Evolutionary conservation across 441 rosid genomes (phyloP).

Genomic region (Gossypium lobatum): DNA sequence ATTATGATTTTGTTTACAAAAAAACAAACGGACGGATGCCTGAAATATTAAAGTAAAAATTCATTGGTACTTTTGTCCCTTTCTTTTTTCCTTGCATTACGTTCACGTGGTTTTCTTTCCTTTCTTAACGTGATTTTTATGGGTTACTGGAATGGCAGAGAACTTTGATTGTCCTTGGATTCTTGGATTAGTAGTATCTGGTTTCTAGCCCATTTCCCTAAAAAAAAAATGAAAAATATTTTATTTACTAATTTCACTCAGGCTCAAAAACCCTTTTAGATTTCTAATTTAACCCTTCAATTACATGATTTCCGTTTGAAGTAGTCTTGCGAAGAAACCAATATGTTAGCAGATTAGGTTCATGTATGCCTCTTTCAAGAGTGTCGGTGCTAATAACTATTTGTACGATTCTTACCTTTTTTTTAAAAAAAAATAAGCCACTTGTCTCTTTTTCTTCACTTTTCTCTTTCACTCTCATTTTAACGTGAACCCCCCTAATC

Average conservation of each 20-base stretch:
- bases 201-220: neutral
- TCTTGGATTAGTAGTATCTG: too few relatives aligned
- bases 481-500: too few relatives aligned
- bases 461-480: neutral
- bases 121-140: neutral
- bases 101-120: neutral
- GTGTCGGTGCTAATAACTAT: neutral
- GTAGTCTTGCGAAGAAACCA: neutral
- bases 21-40: neutral
- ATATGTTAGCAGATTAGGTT: neutral
- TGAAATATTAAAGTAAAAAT: neutral
- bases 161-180: too few relatives aligned
- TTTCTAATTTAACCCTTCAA: neutral
- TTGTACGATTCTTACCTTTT: neutral
- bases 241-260: neutral
- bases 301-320: neutral
- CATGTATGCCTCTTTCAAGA: neutral
- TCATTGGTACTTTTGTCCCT: neutral
- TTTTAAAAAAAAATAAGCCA: too few relatives aligned
- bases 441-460: neutral
- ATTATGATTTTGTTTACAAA: neutral
- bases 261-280: neutral
- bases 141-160: too few relatives aligned
- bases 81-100: neutral
- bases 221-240: neutral